Evolutionary conservation across 2,329 filamentous ascomycete species (phyloP).

Genomic region (Thielaviopsis ethacetica): DNA sequence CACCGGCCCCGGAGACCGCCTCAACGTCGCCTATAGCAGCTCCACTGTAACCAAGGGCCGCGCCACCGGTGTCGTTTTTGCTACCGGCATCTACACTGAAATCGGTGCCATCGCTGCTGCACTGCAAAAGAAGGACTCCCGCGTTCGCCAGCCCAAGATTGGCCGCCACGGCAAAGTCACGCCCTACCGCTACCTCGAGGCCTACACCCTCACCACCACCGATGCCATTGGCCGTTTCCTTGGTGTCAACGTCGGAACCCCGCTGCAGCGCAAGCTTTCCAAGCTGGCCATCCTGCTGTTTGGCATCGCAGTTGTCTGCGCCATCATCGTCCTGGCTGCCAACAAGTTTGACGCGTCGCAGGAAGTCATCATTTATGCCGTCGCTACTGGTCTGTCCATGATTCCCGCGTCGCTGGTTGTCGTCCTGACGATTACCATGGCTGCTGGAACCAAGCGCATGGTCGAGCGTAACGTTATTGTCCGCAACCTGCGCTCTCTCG

Average conservation of each 20-base stretch:
- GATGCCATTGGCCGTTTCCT: conserved; percentile 47
- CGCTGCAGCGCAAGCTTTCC: conserved; percentile 51
- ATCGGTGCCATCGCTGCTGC: conserved; percentile 38
- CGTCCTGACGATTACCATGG: conserved; percentile 44
- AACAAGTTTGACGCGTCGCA: conserved; percentile 37
- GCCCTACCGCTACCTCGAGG: conserved; percentile 33
- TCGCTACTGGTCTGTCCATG: conserved; percentile 31
- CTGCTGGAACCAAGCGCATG: conserved; percentile 36
- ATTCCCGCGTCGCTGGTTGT: conserved; percentile 32
- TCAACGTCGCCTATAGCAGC: conserved; percentile 40
- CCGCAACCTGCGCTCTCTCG: conserved; percentile 32
- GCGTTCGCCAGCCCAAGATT: conserved; percentile 33
- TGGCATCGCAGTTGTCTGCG: conserved; percentile 48
- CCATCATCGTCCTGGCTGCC: conserved; percentile 51
- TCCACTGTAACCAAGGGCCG: conserved; percentile 41
- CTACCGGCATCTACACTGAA: conserved; percentile 43
- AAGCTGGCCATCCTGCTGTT: conserved; percentile 52
- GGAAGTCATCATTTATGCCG: conserved; percentile 43
- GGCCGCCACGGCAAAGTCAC: conserved; percentile 34
- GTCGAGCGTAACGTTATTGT: conserved; percentile 36
- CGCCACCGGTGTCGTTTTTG: conserved; percentile 40
- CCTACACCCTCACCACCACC: conserved; percentile 31
- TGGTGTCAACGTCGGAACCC: conserved; percentile 52
- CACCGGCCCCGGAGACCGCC: conserved; percentile 31
- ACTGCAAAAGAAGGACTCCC: conserved; percentile 35